Conservation (phyloP, 179 eudicot genomes). For the Beta lomatogona region DNA sequence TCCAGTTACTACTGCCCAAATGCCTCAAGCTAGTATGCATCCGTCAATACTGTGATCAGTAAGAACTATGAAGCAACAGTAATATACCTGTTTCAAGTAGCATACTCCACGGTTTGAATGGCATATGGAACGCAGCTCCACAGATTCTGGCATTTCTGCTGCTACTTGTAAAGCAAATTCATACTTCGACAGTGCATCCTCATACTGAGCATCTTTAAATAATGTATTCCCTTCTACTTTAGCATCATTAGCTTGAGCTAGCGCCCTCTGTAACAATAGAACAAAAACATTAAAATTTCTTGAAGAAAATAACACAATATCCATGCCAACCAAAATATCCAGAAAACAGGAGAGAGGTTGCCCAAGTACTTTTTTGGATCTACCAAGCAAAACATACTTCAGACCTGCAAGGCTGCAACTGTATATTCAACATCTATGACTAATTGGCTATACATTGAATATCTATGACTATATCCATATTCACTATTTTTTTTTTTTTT, state of each 20-base stretch:
- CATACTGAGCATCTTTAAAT: conserved; percentile 67
- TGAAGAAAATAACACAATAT: not conserved
- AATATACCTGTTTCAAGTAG: conserved; percentile 71
- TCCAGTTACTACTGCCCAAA: not conserved
- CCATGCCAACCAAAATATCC: not conserved
- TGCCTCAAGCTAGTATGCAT: not conserved
- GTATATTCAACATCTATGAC: too few relatives aligned
- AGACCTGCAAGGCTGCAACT: too few relatives aligned
- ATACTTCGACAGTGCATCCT: conserved; percentile 77
- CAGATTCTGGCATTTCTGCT: conserved; percentile 56
- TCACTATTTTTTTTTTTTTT: too few relatives aligned
- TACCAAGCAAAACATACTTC: too few relatives aligned
- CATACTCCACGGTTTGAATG: conserved; percentile 80
- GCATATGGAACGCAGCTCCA: conserved; percentile 83
- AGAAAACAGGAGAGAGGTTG: not conserved
- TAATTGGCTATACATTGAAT: too few relatives aligned
- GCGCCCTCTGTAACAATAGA: conserved; percentile 52
- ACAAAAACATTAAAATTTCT: not conserved
- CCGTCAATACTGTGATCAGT: not conserved
- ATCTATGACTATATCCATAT: too few relatives aligned
- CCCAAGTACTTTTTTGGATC: too few relatives aligned
- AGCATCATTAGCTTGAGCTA: conserved; percentile 79
- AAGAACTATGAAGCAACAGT: not conserved
- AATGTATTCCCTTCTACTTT: conserved; percentile 76
- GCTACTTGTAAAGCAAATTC: conserved; percentile 66